Percentiles rank a stretch among this genome's conserved stretches.
Evolutionary conservation across 139 green algal species (phyloP).

Genomic region (Micractinium conductrix): DNA sequence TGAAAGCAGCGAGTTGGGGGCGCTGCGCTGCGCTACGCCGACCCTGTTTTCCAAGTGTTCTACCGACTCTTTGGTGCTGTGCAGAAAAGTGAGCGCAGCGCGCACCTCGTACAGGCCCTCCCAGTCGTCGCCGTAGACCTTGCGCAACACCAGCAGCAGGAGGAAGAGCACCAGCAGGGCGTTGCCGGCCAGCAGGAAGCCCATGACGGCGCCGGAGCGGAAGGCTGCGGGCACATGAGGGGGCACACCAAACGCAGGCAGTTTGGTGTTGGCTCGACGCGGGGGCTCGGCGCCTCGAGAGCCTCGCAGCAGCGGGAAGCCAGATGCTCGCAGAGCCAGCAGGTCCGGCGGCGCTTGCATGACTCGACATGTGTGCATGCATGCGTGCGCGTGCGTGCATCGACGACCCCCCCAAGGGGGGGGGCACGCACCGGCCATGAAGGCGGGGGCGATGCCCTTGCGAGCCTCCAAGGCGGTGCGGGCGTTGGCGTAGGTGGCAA

Average conservation of each 20-base stretch:
- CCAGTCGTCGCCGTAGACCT: constrained; percentile 92
- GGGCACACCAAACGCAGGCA: neutral
- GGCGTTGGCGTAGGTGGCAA: constrained; percentile 98
- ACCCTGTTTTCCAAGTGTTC: too few relatives aligned
- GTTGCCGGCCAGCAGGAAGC: constrained; percentile 92
- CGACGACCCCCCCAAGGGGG: neutral
- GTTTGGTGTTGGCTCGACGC: too few relatives aligned
- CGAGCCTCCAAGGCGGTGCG: constrained; percentile 93
- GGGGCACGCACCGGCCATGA: constrained; percentile 92
- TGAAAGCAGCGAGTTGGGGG: too few relatives aligned
- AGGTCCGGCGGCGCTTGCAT: too few relatives aligned
- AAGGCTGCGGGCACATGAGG: constrained; percentile 76
- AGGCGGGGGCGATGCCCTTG: constrained; percentile 94
- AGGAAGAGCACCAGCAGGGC: constrained; percentile 91
- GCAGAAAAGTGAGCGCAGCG: too few relatives aligned
- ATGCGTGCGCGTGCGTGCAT: too few relatives aligned
- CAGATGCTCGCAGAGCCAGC: too few relatives aligned
- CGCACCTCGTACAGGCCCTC: constrained; percentile 37
- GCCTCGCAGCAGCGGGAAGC: too few relatives aligned
- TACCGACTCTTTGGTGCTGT: too few relatives aligned
- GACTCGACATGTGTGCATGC: too few relatives aligned
- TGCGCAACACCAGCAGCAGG: constrained; percentile 76
- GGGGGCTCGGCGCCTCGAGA: too few relatives aligned
- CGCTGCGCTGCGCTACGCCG: too few relatives aligned
- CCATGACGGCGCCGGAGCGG: constrained; percentile 98